These are phyloP conservation scores for Gautieria morchelliformis DNA, from an alignment of 768 basidiomycete species.

Conservation along the genomic window DNA sequence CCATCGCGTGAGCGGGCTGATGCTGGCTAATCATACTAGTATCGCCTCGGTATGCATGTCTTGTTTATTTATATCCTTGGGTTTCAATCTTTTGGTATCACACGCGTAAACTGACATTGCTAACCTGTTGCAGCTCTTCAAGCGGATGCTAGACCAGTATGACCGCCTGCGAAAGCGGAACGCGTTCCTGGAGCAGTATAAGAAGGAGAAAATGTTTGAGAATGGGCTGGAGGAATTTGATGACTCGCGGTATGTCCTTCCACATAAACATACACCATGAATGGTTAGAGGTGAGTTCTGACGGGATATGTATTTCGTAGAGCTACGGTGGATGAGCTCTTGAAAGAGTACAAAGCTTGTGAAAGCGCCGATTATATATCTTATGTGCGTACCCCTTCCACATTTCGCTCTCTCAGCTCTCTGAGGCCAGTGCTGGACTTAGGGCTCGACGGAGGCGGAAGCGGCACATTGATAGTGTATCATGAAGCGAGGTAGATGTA, in stretches of 20 bases:
- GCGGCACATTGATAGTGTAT: neutral
- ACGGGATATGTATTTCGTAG: slow-evolving; percentile 27
- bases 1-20: slow-evolving; percentile 93
- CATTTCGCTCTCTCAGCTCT: neutral
- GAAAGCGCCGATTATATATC: slow-evolving; percentile 92
- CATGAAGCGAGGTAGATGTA: neutral
- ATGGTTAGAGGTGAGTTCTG: no score
- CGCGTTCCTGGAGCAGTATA: slow-evolving; percentile 96
- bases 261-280: no score
- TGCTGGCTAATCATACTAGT: slow-evolving; percentile 99
- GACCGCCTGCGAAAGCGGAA: slow-evolving; percentile 79
- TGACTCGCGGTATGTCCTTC: slow-evolving; percentile 67
- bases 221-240: slow-evolving; percentile 94
- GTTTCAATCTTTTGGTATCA: neutral
- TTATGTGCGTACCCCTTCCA: slow-evolving; percentile 51
- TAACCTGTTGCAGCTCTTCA: slow-evolving; percentile 59
- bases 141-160: slow-evolving; percentile 93
- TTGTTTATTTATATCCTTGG: neutral
- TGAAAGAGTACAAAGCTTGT: slow-evolving; percentile 94
- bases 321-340: slow-evolving; percentile 75
- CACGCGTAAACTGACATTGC: neutral
- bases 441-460: slow-evolving; percentile 6
- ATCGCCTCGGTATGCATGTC: slow-evolving; percentile 71
- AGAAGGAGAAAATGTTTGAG: slow-evolving; percentile 93
- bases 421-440: no score